Base-by-base conservation (phyloP, 352 stramenopile genomes). In the Phytophthora sojae region DNA sequence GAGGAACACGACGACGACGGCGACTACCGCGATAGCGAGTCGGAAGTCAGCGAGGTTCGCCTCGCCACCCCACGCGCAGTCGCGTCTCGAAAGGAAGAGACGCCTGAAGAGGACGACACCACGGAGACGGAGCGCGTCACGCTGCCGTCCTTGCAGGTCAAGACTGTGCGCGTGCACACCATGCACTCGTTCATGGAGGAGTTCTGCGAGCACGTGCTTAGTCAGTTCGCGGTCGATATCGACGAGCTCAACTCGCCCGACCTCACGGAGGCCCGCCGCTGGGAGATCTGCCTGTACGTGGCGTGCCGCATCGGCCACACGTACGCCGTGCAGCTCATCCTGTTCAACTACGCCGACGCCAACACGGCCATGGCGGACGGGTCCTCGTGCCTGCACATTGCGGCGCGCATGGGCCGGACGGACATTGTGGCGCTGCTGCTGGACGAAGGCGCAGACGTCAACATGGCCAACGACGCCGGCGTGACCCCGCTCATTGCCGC, bases 131-230 rank as follows among this genome's bases (percentile, higher is more conserved):
- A 74, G 9, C 57, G 19, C n/a, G 60, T 52, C 25, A 61, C 68
- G 2, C 73, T 94, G 6, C 87, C 85, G 0, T 61, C 71, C 19
- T 71, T 94, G 17, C 76, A 87, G 35, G 77, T 93, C 21, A 89
- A 90, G 60, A 67, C 76, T 0, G 68, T 94, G 50, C 79, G 77
- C 14, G 81, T 93, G 21, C 82, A 88, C 64, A 93, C 87, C 7
- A 81, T 93, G 76, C 78, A 93, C 64, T 85, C 83, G 56, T 92
- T 93, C 74, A 82, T 94, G 72, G 87, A 94, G 58, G 87, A 94
- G 51, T 94, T 92, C 57, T 89, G 87, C 63, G 81, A 93, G 29
- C 83, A 88, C 11, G 72, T 92, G 26, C 63, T 93, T 23, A 77
- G 57, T 25, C 80, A 92, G 54, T 89, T 91, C 59, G 85, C 81